Percentiles rank a stretch among this genome's conserved stretches.
phyloP scores from a whole-genome alignment of 148 eudicot genomes.

The Arctostaphylos glauca region DNA sequence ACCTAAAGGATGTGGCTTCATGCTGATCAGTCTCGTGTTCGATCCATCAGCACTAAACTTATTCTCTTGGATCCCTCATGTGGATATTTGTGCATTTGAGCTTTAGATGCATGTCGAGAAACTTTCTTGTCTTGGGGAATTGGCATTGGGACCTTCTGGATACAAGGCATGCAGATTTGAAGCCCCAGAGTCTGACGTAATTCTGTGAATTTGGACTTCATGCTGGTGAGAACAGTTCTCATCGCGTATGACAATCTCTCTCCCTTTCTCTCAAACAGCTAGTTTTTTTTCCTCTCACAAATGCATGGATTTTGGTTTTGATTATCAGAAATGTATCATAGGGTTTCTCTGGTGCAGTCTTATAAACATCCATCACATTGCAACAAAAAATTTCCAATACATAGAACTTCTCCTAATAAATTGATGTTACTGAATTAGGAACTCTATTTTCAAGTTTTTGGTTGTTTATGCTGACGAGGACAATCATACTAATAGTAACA shows the following conservation, averaged over 20 bases:
- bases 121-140: background rate
- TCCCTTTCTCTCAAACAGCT: background rate
- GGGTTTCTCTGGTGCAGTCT: background rate
- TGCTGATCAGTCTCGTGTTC: background rate
- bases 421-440: background rate
- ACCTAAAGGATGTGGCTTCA: background rate
- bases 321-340: background rate
- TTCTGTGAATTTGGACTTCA: too few species aligned
- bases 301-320: background rate
- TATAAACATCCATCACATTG: background rate
- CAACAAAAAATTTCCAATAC: background rate
- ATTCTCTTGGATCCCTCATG: conserved; percentile 17
- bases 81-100: conserved; percentile 11
- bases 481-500: too few species aligned
- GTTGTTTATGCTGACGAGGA: too few species aligned
- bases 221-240: conserved; percentile 15
- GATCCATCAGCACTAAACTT: background rate
- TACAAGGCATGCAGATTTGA: background rate
- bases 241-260: background rate
- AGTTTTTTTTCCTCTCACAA: background rate
- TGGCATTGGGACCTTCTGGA: background rate
- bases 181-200: background rate
- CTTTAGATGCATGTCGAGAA: conserved; percentile 13
- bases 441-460: background rate
- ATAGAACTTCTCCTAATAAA: background rate